A percentile compares a stretch with the other conserved stretches of the same genome.
These are phyloP conservation scores for Trapa incisa DNA, from an alignment of 345 rosid species.

Conservation along the genomic window DNA sequence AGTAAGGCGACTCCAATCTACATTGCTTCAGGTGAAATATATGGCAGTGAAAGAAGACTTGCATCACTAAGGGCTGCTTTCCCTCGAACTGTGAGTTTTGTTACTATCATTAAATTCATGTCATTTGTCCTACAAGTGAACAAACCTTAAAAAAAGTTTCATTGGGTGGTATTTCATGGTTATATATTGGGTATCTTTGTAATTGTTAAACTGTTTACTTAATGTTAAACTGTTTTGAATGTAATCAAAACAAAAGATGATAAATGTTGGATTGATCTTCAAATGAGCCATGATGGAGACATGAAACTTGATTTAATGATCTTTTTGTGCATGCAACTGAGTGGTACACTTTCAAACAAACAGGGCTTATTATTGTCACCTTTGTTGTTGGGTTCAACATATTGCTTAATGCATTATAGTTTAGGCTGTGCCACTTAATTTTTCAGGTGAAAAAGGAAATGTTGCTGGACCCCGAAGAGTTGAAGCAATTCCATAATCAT, in stretches of 20 bases:
- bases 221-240: not conserved
- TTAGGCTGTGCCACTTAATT: not conserved
- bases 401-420: not conserved
- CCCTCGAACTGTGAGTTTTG: constrained; percentile 70
- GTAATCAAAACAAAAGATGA: not conserved
- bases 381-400: not conserved
- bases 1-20: constrained; percentile 66
- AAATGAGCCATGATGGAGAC: not conserved
- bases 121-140: constrained; percentile 1
- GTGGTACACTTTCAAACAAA: not conserved
- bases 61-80: constrained; percentile 65
- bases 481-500: constrained; percentile 85
- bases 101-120: constrained; percentile 2
- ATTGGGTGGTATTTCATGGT: not conserved
- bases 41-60: constrained; percentile 71
- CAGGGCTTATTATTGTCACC: not conserved
- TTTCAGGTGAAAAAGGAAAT: constrained; percentile 85
- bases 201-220: not conserved
- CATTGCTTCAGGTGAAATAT: constrained; percentile 94
- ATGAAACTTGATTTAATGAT: not conserved
- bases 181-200: not conserved
- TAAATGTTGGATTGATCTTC: not conserved
- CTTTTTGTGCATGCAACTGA: not conserved
- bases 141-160: not conserved
- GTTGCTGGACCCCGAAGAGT: constrained; percentile 57